These are phyloP conservation scores for Sphaerulina vaccinii DNA, from an alignment of 2,329 filamentous ascomycete genomes.

Conservation along the genomic window DNA sequence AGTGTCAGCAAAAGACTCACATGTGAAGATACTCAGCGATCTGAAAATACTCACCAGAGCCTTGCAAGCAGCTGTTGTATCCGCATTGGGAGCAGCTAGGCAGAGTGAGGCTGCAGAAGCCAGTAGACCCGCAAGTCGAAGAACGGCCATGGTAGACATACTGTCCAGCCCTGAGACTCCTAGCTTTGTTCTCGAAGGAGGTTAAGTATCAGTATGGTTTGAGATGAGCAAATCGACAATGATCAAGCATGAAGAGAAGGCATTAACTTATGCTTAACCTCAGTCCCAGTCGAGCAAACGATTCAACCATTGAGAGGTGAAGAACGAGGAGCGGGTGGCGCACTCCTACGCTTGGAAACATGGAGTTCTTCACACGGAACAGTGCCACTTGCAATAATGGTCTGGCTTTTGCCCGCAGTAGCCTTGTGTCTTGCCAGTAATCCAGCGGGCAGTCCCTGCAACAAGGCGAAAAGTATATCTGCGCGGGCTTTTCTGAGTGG, in stretches of 20 bases:
- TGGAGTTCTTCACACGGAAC: background rate
- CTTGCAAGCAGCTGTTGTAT: slow-evolving; percentile 14
- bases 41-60: background rate
- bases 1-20: background rate
- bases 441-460: background rate
- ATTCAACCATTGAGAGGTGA: background rate
- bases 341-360: background rate
- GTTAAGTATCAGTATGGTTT: background rate
- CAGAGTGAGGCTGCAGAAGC: slow-evolving; percentile 2
- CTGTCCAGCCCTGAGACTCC: background rate
- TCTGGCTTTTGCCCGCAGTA: background rate
- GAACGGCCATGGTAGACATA: slow-evolving; percentile 1
- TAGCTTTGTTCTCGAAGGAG: background rate
- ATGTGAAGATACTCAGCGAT: background rate
- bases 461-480: background rate
- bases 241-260: background rate
- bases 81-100: slow-evolving; percentile 12
- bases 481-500: no score
- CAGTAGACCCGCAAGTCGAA: background rate
- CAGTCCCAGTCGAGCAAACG: background rate
- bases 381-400: background rate
- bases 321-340: background rate
- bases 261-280: background rate
- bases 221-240: background rate
- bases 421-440: background rate